phyloP scores from a whole-genome alignment of 345 rosid species.

The Lagerstroemia speciosa region DNA sequence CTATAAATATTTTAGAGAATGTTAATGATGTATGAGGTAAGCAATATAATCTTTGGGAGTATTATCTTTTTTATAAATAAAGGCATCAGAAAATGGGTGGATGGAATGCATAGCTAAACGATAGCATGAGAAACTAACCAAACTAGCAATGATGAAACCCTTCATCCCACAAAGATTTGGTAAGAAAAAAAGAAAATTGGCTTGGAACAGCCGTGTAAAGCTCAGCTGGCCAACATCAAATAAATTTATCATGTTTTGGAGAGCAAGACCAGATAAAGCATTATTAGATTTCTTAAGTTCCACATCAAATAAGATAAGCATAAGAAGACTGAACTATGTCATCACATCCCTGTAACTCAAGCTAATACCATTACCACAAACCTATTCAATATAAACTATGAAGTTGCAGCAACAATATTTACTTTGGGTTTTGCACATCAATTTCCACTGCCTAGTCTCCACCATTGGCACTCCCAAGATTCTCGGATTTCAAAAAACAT shows the following conservation, averaged over 20 bases:
- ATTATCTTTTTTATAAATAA: not conserved
- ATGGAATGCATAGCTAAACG: slow-evolving; percentile 9
- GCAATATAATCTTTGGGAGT: not conserved
- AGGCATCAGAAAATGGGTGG: not conserved
- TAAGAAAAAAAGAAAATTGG: slow-evolving; percentile 73
- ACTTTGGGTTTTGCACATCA: slow-evolving; percentile 43
- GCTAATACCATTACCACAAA: too few species aligned
- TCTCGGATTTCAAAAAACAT: slow-evolving; percentile 70
- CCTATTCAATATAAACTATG: not conserved
- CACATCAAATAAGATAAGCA: not conserved
- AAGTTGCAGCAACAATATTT: slow-evolving; percentile 12
- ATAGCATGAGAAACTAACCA: slow-evolving; percentile 35
- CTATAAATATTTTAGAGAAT: not conserved
- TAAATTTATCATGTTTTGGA: slow-evolving; percentile 32
- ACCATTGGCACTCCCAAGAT: slow-evolving; percentile 69
- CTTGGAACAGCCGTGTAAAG: slow-evolving; percentile 94
- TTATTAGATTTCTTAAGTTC: not conserved
- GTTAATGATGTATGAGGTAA: too few species aligned
- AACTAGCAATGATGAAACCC: slow-evolving; percentile 89
- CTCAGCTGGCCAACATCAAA: slow-evolving; percentile 92
- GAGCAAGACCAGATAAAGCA: slow-evolving; percentile 21
- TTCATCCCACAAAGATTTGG: slow-evolving; percentile 99
- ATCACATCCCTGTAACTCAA: not conserved
- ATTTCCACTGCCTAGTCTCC: slow-evolving; percentile 87
- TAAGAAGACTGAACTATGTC: not conserved